phyloP scores from a whole-genome alignment of 73 alveolate genomes.

The Blepharisma stoltei region DNA sequence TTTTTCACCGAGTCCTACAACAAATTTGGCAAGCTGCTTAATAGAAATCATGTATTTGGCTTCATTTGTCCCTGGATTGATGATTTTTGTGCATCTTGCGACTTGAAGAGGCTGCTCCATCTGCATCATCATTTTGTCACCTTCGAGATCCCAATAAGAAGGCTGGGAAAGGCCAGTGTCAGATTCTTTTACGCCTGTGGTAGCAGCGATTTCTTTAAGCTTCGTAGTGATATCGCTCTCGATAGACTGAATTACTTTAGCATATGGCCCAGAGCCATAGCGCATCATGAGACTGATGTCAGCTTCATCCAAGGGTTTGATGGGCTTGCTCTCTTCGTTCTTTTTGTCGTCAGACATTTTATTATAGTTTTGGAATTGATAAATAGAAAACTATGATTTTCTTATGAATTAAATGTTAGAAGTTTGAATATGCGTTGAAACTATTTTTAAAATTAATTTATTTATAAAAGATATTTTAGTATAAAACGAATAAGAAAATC shows the following conservation, averaged over 20 bases:
- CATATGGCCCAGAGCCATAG: conserved; percentile 97
- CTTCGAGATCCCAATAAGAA: conserved; percentile 86
- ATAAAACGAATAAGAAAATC: too few species aligned
- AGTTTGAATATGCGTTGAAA: too few species aligned
- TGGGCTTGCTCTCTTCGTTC: neutral
- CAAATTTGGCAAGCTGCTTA: conserved; percentile 98
- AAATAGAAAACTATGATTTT: too few species aligned
- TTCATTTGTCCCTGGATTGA: conserved; percentile 89
- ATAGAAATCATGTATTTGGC: conserved; percentile 91
- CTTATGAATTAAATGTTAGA: too few species aligned
- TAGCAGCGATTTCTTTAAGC: conserved; percentile 59
- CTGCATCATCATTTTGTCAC: conserved; percentile 82
- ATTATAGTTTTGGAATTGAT: too few species aligned
- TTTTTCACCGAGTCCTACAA: conserved; percentile 97
- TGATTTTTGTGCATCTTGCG: conserved; percentile 92
- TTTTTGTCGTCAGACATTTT: too few species aligned
- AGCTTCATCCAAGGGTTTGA: conserved; percentile 66
- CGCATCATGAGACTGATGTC: conserved; percentile 84
- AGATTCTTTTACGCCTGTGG: conserved; percentile 31
- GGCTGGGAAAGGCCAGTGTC: conserved; percentile 96
- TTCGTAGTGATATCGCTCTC: conserved; percentile 84
- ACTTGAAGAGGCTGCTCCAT: conserved; percentile 89
- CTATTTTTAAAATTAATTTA: too few species aligned
- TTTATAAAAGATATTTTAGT: too few species aligned
- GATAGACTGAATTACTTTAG: conserved; percentile 67